phyloP scores from a whole-genome alignment of 345 rosid species.

The Hypericum perforatum region DNA sequence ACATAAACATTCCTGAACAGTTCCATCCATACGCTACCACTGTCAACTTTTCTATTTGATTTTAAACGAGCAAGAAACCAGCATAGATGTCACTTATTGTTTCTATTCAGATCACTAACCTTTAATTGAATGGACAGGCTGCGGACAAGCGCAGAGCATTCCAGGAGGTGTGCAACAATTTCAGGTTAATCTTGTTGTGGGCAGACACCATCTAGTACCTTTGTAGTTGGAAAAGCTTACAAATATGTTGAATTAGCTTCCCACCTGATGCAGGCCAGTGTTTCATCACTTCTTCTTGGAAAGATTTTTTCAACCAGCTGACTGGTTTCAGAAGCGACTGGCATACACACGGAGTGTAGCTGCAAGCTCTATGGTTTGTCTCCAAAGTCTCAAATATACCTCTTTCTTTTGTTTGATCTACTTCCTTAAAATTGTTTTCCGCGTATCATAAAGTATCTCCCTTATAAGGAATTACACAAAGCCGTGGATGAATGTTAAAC shows the following conservation, averaged over 20 bases:
- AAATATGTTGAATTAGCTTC: slow-evolving; percentile 12
- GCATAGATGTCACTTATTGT: no score
- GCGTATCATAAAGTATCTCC: neutral
- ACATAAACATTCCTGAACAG: no score
- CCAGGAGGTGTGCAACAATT: slow-evolving; percentile 68
- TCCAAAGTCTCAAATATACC: neutral
- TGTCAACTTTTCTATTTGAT: no score
- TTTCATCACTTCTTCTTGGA: slow-evolving; percentile 93
- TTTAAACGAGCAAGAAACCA: no score
- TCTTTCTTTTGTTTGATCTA: neutral
- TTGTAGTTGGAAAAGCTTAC: neutral
- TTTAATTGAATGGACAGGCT: slow-evolving; percentile 26
- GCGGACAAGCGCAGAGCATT: slow-evolving; percentile 83
- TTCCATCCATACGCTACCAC: no score
- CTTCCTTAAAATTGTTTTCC: neutral
- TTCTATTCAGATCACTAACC: no score
- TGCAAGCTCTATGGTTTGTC: slow-evolving; percentile 85
- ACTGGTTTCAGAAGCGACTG: slow-evolving; percentile 98
- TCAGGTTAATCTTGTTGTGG: slow-evolving; percentile 50
- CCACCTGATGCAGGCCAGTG: slow-evolving; percentile 65
- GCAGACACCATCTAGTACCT: slow-evolving; percentile 3
- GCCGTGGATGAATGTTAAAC: no score
- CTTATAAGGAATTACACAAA: neutral
- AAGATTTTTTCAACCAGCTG: slow-evolving; percentile 81
- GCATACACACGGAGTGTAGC: slow-evolving; percentile 94